phyloP scores from a whole-genome alignment of 2,329 filamentous ascomycete genomes.

The Aspergillus glaucus region DNA sequence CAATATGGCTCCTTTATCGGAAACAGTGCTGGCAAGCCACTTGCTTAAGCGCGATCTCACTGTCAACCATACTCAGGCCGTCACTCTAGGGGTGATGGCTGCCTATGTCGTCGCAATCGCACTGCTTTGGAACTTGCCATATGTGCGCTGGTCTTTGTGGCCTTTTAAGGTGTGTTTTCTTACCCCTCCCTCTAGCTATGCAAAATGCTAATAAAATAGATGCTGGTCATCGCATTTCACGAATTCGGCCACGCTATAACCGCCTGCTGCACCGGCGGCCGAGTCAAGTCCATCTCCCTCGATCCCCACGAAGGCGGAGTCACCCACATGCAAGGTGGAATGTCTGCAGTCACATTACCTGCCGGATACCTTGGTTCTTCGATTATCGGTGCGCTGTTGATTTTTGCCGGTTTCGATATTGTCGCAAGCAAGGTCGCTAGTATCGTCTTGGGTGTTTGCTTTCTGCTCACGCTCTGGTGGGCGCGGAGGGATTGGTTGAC shows the following conservation, averaged over 20 bases:
- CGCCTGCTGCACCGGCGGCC: constrained; percentile 65
- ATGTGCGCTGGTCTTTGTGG: constrained; percentile 68
- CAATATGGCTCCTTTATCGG: neutral
- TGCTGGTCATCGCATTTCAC: constrained; percentile 79
- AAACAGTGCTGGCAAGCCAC: constrained; percentile 4
- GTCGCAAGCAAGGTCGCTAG: constrained; percentile 74
- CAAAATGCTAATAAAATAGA: constrained; percentile 40
- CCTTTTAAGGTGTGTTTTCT: constrained; percentile 62
- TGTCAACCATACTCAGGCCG: constrained; percentile 61
- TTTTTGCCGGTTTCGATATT: constrained; percentile 75
- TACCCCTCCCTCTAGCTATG: neutral
- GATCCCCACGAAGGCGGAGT: constrained; percentile 72
- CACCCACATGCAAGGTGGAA: constrained; percentile 69
- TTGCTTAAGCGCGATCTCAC: constrained; percentile 50
- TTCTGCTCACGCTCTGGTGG: constrained; percentile 77
- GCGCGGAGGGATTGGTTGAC: constrained; percentile 72
- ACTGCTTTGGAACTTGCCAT: constrained; percentile 72
- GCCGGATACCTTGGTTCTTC: constrained; percentile 73
- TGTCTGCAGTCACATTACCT: constrained; percentile 63
- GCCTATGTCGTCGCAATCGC: constrained; percentile 69
- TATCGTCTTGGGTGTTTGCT: constrained; percentile 65
- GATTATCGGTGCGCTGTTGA: constrained; percentile 69
- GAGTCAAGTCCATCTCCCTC: constrained; percentile 66
- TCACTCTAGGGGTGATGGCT: constrained; percentile 65
- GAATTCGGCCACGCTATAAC: constrained; percentile 71